Percentiles rank a stretch among this genome's conserved stretches.
Conservation (phyloP, 441 rosid genomes). For the Gossypium davidsonii region DNA sequence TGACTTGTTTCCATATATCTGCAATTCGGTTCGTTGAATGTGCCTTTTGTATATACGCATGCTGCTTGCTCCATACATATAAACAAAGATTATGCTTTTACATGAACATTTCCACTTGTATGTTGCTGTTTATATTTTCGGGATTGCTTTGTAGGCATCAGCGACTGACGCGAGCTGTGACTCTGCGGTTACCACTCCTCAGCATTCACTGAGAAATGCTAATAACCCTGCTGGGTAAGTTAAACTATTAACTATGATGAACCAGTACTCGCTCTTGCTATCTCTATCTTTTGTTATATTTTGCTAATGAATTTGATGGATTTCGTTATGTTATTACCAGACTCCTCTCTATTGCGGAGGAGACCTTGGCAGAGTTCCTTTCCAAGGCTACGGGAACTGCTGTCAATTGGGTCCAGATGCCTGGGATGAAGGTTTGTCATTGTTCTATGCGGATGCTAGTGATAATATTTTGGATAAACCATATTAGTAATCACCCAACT, state of each 20-base stretch:
- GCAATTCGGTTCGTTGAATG: neutral
- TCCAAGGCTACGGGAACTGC: constrained; percentile 99
- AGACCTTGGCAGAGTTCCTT: constrained; percentile 99
- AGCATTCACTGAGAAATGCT: constrained; percentile 82
- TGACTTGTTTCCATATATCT: neutral
- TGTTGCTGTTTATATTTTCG: neutral
- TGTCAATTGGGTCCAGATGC: constrained; percentile 99
- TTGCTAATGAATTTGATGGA: neutral
- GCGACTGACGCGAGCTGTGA: constrained; percentile 82
- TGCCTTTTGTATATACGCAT: neutral
- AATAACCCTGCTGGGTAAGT: constrained; percentile 94
- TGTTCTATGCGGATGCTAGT: neutral
- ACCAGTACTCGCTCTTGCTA: neutral
- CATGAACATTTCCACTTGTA: neutral
- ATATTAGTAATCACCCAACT: too few species aligned
- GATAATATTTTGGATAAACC: neutral
- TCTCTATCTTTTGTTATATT: neutral
- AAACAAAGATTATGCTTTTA: neutral
- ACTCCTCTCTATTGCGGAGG: constrained; percentile 96
- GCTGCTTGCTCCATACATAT: neutral
- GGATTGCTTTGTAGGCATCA: constrained; percentile 40
- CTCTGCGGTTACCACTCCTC: constrained; percentile 83
- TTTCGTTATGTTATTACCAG: constrained; percentile 32
- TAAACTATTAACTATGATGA: neutral
- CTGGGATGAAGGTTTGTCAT: constrained; percentile 92